Evolutionary conservation across 2,329 filamentous ascomycete genomes (phyloP), one percentile per base, ranked within the genome.

Genomic region (Diaporthe sp.): DNA sequence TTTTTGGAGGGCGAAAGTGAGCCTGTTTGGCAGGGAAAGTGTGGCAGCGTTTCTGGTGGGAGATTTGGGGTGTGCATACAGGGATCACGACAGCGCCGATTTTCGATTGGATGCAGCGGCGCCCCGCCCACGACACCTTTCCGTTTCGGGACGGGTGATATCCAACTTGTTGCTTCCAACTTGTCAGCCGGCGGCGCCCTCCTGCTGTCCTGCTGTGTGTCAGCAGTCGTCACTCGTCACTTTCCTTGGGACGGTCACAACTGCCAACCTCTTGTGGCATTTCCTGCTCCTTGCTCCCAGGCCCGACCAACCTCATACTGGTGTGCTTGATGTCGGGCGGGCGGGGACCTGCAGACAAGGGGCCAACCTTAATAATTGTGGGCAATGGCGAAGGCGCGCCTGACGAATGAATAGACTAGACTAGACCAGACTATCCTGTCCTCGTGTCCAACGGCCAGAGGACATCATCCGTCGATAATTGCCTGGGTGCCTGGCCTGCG

Each of bases 61-160:
- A 71, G 61, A 67, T 78, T 80, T 79, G 77, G 76, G 70, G 49
- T 55, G 61, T 62, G 74, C 62, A 75, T 70, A 60, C 73, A 77
- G 72, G 71, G 49, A 42, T 55, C 37, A 44, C 25, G 34, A 67
- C 0, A 49, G 57, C 58, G 49, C 74, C 61, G 76, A 79, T 74
- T 81, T 82, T 79, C 77, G 34, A 82, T 82, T 82, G 81, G 81
- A 71, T 73, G 76, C 57, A 76, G 46, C 49, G 2, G 22, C 22
- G 34, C 34, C 51, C 51, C 72, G 76, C 77, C 78, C 78, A 51
- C 71, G 74, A 71, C 77, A 70, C 79, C 73, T 74, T 76, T 78
- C 74, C 73, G 67, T 71, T 76, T 72, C 73, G 77, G 49, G 76
- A 73, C 61, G 70, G 34, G 46, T 74, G 22, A 0, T 57, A 15